A percentile compares a stretch with the other conserved stretches of the same genome.
Conservation (phyloP, 2,329 filamentous ascomycete genomes). For the Scedosporium minutisporum region DNA sequence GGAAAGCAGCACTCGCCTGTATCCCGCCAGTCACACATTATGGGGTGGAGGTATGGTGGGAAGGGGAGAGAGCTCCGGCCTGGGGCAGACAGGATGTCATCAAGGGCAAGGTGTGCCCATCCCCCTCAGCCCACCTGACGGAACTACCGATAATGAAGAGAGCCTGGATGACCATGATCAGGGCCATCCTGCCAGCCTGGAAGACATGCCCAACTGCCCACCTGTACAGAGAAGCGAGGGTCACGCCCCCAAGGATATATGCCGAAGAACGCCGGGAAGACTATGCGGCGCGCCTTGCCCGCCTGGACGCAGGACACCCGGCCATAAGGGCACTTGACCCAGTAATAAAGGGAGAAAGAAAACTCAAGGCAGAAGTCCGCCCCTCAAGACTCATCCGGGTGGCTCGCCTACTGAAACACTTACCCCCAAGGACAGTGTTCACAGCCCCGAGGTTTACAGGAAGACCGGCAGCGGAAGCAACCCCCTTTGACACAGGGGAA, state of each 20-base stretch:
- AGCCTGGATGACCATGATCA: background rate
- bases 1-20: background rate
- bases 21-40: background rate
- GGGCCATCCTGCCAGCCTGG: background rate
- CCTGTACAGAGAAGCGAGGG: background rate
- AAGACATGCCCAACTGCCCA: background rate
- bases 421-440: no score
- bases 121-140: background rate
- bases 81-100: background rate
- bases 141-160: background rate
- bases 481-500: no score
- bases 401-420: no score
- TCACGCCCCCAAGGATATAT: background rate
- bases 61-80: background rate
- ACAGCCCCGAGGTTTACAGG: no score
- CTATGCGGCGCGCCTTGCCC: background rate
- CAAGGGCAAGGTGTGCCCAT: background rate
- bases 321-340: background rate
- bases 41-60: background rate
- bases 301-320: background rate
- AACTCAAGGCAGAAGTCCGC: no score
- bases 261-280: background rate
- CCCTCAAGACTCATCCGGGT: no score
- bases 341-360: no score
- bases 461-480: no score